These are phyloP conservation scores for Carex littledalei DNA, from an alignment of 176 grass and related monocot species.

Conservation along the genomic window DNA sequence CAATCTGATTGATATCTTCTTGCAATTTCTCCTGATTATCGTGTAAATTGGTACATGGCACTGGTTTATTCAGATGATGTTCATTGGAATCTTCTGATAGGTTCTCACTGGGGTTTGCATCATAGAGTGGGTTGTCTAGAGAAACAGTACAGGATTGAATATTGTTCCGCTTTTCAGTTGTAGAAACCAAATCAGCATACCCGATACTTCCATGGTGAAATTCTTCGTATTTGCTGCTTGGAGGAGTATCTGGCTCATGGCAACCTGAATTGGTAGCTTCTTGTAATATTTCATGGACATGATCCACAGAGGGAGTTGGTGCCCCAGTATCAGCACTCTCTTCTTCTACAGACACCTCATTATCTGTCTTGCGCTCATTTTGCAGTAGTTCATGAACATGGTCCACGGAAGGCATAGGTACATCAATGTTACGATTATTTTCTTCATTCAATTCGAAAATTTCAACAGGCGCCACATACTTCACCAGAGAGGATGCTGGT, in stretches of 20 bases:
- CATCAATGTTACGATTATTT: background rate
- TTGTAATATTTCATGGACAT: slow-evolving; percentile 17
- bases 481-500: background rate
- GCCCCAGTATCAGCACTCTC: background rate
- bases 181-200: background rate
- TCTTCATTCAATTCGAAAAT: background rate
- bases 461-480: background rate
- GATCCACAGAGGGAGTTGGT: background rate
- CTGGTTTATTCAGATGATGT: slow-evolving; percentile 1
- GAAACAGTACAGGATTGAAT: slow-evolving; percentile 1
- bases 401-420: background rate
- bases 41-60: background rate
- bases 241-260: background rate
- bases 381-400: slow-evolving; percentile 7
- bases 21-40: slow-evolving; percentile 1
- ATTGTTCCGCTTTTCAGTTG: background rate
- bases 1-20: slow-evolving; percentile 12
- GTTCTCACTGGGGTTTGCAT: background rate
- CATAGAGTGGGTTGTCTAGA: background rate
- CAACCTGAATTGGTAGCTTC: background rate
- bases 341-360: slow-evolving; percentile 9
- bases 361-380: slow-evolving; percentile 5
- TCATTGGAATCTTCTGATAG: slow-evolving; percentile 6
- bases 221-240: background rate
- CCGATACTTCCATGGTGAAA: background rate